A percentile compares a stretch with the other conserved stretches of the same genome.
Evolutionary conservation across 164 flowering plant species (phyloP).

Genomic region (Tetracentron sinense): DNA sequence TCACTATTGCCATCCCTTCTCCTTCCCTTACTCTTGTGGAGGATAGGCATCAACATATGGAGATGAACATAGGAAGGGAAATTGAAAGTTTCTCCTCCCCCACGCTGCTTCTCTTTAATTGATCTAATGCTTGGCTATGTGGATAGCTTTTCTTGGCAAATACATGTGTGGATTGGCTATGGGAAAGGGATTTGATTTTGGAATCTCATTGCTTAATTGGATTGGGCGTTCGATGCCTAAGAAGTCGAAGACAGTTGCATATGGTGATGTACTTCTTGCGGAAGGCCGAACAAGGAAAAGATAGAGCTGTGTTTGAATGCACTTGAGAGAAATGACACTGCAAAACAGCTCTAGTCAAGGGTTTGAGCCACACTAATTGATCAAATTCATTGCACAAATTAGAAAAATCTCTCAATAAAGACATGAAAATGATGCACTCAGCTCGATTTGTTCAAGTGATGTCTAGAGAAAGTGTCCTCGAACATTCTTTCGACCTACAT

Average conservation of each 20-base stretch:
- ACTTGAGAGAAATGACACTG: neutral
- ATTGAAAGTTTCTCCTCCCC: slow-evolving; percentile 3
- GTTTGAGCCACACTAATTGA: too few relatives aligned
- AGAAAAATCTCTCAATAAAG: too few relatives aligned
- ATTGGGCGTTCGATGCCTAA: too few relatives aligned
- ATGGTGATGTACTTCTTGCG: neutral
- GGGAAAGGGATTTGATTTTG: too few relatives aligned
- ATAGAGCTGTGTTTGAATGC: neutral
- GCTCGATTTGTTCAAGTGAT: too few relatives aligned
- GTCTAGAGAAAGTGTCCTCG: too few relatives aligned
- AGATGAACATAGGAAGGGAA: neutral
- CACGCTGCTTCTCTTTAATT: slow-evolving; percentile 22
- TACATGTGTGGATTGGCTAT: neutral
- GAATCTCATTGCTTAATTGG: too few relatives aligned
- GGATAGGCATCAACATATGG: neutral
- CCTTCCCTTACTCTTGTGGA: slow-evolving; percentile 3
- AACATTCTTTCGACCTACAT: too few relatives aligned
- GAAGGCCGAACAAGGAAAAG: too few relatives aligned
- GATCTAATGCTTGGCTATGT: neutral
- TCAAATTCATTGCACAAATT: too few relatives aligned
- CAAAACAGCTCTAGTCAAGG: neutral
- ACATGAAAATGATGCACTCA: too few relatives aligned
- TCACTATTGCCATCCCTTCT: slow-evolving; percentile 21
- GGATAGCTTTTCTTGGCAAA: neutral
- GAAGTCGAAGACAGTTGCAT: neutral